A percentile compares a stretch with the other conserved stretches of the same genome.
Evolutionary conservation across 2,329 filamentous ascomycete species (phyloP).

Genomic region (Diaporthe sp.): DNA sequence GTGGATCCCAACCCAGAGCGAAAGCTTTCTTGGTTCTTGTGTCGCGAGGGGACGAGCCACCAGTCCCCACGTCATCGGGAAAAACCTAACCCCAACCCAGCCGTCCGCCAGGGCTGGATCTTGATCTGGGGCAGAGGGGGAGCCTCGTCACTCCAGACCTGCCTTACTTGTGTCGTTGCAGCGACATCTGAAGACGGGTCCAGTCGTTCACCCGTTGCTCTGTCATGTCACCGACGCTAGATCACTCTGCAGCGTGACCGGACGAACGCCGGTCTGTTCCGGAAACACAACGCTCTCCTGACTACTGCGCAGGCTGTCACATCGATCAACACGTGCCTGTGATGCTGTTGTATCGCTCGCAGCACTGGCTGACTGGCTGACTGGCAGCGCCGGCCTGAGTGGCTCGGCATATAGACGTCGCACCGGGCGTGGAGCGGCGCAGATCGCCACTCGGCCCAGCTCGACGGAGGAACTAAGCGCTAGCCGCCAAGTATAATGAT

Average conservation of each 20-base stretch:
- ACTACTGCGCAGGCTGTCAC: slow-evolving; percentile 11
- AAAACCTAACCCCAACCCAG: slow-evolving; percentile 18
- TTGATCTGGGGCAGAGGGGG: not conserved
- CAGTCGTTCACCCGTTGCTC: slow-evolving; percentile 6
- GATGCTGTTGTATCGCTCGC: not conserved
- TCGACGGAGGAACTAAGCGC: slow-evolving; percentile 10
- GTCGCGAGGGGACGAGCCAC: slow-evolving; percentile 3
- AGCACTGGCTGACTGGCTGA: not conserved
- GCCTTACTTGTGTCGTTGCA: not conserved
- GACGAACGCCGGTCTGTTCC: slow-evolving; percentile 12
- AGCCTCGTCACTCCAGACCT: not conserved
- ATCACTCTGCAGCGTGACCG: not conserved
- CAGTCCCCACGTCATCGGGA: slow-evolving; percentile 5
- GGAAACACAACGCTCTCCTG: slow-evolving; percentile 20
- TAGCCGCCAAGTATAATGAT: slow-evolving; percentile 25
- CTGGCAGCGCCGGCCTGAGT: not conserved
- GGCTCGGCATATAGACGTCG: slow-evolving; percentile 10
- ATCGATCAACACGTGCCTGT: slow-evolving; percentile 1
- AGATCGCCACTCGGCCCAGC: slow-evolving; percentile 13
- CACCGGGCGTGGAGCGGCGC: slow-evolving; percentile 5
- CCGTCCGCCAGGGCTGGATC: not conserved
- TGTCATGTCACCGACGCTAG: slow-evolving; percentile 16
- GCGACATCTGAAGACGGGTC: not conserved
- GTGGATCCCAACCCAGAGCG: not conserved
- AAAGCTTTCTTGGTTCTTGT: slow-evolving; percentile 23